Percentiles rank a stretch among this genome's conserved stretches.
phyloP scores from a whole-genome alignment of 345 rosid species.

The Brassica rapa region DNA sequence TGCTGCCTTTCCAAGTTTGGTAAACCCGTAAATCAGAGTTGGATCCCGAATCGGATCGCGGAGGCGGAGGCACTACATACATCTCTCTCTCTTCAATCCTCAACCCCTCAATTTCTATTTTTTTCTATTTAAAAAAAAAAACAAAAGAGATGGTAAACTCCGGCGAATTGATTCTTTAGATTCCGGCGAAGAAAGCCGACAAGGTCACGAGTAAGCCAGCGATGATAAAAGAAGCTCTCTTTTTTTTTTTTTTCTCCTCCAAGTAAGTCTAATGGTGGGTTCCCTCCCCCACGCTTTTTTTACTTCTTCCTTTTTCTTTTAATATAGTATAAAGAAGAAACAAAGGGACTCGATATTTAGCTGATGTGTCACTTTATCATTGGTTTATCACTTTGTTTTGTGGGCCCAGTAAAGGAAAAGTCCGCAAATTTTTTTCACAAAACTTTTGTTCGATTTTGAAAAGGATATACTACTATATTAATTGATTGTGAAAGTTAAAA shows the following conservation, averaged over 20 bases:
- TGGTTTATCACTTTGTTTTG: not conserved
- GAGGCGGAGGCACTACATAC: slow-evolving; percentile 91
- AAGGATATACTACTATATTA: not conserved
- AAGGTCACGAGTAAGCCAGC: slow-evolving; percentile 43
- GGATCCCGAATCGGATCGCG: slow-evolving; percentile 72
- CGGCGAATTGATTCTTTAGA: slow-evolving; percentile 32
- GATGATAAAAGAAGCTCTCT: slow-evolving; percentile 26
- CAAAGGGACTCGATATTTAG: not conserved
- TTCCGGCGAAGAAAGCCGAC: slow-evolving; percentile 48
- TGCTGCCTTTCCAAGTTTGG: slow-evolving; percentile 94
- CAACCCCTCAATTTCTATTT: slow-evolving; percentile 22
- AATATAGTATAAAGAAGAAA: not conserved
- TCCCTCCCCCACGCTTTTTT: not conserved
- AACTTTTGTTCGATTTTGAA: not conserved
- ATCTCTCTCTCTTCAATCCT: slow-evolving; percentile 43
- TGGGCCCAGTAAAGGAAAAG: not conserved
- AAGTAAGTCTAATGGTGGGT: slow-evolving; percentile 34
- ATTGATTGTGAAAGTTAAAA: slow-evolving; percentile 1
- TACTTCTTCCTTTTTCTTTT: not conserved
- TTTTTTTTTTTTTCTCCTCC: slow-evolving; percentile 10
- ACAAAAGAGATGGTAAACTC: slow-evolving; percentile 32
- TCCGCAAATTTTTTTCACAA: not conserved
- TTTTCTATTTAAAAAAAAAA: not conserved
- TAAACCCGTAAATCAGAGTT: slow-evolving; percentile 64
- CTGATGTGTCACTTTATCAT: not conserved